These are phyloP conservation scores for Fusarium virguliforme DNA, from an alignment of 2,329 filamentous ascomycete species.

Conservation along the genomic window DNA sequence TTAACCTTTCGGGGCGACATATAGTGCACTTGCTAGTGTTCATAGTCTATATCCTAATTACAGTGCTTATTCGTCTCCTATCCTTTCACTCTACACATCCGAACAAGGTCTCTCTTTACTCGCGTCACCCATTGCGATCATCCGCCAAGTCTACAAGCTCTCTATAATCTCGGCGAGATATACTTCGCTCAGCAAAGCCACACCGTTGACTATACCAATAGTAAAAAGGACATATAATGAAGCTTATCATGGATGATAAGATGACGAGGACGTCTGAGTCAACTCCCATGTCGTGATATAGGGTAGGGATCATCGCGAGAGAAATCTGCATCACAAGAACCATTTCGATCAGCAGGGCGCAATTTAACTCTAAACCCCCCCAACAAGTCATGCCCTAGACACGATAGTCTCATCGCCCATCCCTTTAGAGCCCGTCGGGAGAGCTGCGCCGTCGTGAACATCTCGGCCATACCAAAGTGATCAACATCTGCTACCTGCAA, in stretches of 20 bases:
- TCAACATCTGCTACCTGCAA: background rate
- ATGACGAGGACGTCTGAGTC: background rate
- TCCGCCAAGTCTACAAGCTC: background rate
- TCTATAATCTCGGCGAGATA: background rate
- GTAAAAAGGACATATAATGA: background rate
- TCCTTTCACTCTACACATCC: background rate
- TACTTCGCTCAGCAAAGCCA: background rate
- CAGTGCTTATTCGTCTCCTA: background rate
- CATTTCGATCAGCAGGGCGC: constrained; percentile 1
- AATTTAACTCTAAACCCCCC: constrained; percentile 7
- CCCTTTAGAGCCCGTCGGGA: background rate
- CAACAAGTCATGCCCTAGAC: background rate
- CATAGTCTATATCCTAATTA: background rate
- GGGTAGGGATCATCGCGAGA: background rate
- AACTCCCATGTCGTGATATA: background rate
- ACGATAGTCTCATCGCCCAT: background rate
- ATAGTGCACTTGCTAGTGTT: no score
- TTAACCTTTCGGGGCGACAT: no score
- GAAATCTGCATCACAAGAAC: background rate
- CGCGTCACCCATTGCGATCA: background rate
- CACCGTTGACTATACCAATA: background rate
- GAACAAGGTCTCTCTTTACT: no score
- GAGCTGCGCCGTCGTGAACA: background rate
- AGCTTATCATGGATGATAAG: no score
- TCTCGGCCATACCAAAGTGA: background rate